Evolutionary conservation across 1,284 basidiomycete species (phyloP).

Genomic region (Fomes fomentarius): DNA sequence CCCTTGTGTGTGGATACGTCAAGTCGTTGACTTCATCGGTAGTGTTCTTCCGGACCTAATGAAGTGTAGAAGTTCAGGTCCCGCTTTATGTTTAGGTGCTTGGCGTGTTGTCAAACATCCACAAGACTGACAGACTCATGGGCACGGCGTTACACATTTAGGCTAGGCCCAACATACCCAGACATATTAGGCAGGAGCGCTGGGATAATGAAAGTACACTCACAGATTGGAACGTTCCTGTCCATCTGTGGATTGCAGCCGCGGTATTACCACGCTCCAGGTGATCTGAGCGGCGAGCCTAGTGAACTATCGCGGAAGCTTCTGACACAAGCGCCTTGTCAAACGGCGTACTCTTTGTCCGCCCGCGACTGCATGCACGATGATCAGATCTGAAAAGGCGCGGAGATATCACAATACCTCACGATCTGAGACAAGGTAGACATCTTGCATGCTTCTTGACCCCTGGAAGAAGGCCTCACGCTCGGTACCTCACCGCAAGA

Average conservation of each 20-base stretch:
- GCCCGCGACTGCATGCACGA: conserved; percentile 2
- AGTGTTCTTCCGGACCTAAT: conserved; percentile 15
- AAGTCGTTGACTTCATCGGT: conserved; percentile 12
- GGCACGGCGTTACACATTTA: conserved; percentile 15
- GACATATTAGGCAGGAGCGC: conserved; percentile 16
- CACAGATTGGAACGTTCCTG: conserved; percentile 9
- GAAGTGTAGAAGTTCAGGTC: conserved; percentile 3
- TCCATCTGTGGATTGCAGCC: conserved; percentile 10
- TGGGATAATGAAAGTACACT: conserved; percentile 9
- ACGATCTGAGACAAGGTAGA: background rate
- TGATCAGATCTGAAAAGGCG: background rate
- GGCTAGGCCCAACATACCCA: conserved; percentile 17
- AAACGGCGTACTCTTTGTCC: background rate
- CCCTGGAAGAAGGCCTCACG: background rate
- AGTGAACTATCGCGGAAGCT: conserved; percentile 21
- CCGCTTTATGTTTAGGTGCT: conserved; percentile 9
- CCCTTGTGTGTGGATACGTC: conserved; percentile 3
- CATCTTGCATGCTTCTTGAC: background rate
- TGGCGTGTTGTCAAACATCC: conserved; percentile 5
- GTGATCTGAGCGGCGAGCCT: conserved; percentile 5
- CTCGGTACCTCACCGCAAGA: conserved; percentile 1
- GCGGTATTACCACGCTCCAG: conserved; percentile 14
- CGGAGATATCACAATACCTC: background rate
- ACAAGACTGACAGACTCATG: conserved; percentile 7
- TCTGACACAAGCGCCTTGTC: background rate